Evolutionary conservation across 1,139 yeast genomes (phyloP).

Genomic region (Candida smagusa): DNA sequence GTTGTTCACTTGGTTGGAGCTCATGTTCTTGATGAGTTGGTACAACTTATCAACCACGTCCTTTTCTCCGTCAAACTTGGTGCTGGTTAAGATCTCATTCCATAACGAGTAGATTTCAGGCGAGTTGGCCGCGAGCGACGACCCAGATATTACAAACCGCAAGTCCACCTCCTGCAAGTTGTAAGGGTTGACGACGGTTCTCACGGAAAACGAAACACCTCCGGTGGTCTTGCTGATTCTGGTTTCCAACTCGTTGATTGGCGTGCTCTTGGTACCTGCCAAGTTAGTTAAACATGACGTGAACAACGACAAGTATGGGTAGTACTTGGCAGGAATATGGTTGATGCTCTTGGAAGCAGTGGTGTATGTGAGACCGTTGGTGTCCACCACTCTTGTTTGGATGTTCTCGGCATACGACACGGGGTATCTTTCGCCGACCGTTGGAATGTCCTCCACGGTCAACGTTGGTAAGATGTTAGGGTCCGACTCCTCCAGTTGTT

Average conservation of each 20-base stretch:
- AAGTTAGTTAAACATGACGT: slow-evolving; percentile 77
- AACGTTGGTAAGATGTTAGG: slow-evolving; percentile 78
- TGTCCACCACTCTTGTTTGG: slow-evolving; percentile 54
- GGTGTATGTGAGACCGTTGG: slow-evolving; percentile 74
- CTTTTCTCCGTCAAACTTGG: slow-evolving; percentile 51
- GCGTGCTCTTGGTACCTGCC: slow-evolving; percentile 66
- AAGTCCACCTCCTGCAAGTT: slow-evolving; percentile 44
- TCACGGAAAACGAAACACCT: slow-evolving; percentile 63
- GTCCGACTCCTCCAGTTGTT: slow-evolving; percentile 66
- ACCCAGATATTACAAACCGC: slow-evolving; percentile 58
- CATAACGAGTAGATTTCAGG: slow-evolving; percentile 60
- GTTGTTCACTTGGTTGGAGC: slow-evolving; percentile 73
- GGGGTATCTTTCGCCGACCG: slow-evolving; percentile 45
- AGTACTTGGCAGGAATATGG: slow-evolving; percentile 55
- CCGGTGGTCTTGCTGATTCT: slow-evolving; percentile 82
- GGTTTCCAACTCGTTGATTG: slow-evolving; percentile 82
- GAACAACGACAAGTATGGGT: slow-evolving; percentile 74
- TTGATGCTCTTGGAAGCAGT: slow-evolving; percentile 57
- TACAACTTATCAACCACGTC: slow-evolving; percentile 67
- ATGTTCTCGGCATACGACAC: slow-evolving; percentile 28
- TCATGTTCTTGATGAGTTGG: slow-evolving; percentile 68
- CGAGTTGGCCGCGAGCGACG: slow-evolving; percentile 68
- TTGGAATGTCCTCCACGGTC: slow-evolving; percentile 66
- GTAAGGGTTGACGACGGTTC: slow-evolving; percentile 55
- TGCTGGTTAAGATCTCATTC: slow-evolving; percentile 63